Base-by-base conservation (phyloP, 2,329 filamentous ascomycete species). In the Fusarium lateritium region DNA sequence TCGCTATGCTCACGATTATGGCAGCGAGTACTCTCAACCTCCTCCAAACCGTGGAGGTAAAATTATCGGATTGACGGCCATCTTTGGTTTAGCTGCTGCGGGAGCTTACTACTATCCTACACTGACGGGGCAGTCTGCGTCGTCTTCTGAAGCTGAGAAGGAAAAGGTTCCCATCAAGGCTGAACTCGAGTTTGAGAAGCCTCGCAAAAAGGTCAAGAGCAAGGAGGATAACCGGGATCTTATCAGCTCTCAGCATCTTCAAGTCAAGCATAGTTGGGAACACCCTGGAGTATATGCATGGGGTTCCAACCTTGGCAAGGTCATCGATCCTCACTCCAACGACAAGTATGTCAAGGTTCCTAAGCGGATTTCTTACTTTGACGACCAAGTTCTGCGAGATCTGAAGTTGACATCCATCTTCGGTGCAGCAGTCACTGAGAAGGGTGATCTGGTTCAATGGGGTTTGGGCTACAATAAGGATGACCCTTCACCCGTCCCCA, bases 401-500 rank as follows among this genome's bases (percentile, higher is more conserved):
- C 83, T 98, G 67, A 97, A 97, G 81, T 82, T 98, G 50, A 93
- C 94, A 62, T 86, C 89, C 55, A 88, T 89, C 40, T 94, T 97
- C 76, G 96, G 93, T 10, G 95, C 90, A 6, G 96, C 96, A 11
- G 91, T 98, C 40, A 91, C 91, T 6, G 94, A 98, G 77, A 90
- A 91, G 66, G 96, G 96, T 6, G 92, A 98, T 77, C 79, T 99
- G 44, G 84, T 98, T 14, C 94, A 98, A 81, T 99, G 96, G 96
- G 96, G 96, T 2, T 85, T 85, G 5, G 93, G 86, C 5, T 98
- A 91, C 77, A 91, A 91, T 8, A 84, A 87, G 56, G 84, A 88
- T 6, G 83, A 88, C 31, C 86, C 83, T 11, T 82, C 84, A 31
- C 96, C 95, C 0, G 85, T 85, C 2, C 83, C 85, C 49, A 98